Evolutionary conservation across 495 filamentous ascomycete species (phyloP).

Genomic region (Penicillium odoratum): DNA sequence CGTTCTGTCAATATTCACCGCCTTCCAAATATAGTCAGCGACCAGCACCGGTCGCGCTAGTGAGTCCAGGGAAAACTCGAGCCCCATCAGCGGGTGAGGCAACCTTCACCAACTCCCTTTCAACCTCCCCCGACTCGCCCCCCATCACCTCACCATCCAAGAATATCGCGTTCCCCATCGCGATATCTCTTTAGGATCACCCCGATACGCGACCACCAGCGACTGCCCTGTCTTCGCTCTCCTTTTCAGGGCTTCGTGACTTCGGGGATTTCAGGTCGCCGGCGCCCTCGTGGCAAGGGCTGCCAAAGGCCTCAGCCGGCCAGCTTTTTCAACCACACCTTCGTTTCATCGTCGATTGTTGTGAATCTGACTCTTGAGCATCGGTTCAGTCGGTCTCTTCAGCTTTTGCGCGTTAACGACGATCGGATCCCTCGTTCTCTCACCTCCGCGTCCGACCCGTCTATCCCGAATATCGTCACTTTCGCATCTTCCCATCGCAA

Average conservation of each 20-base stretch:
- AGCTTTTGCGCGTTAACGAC: conserved; percentile 22
- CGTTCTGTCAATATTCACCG: background rate
- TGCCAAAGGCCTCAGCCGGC: conserved; percentile 52
- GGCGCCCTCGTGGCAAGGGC: conserved; percentile 57
- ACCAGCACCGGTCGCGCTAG: conserved; percentile 26
- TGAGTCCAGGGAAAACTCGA: conserved; percentile 44
- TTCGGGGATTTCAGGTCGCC: conserved; percentile 44
- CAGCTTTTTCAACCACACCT: conserved; percentile 40
- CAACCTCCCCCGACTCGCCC: conserved; percentile 38
- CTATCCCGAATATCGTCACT: conserved; percentile 13
- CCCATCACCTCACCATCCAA: conserved; percentile 35
- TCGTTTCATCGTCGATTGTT: conserved; percentile 38
- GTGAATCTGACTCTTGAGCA: conserved; percentile 20
- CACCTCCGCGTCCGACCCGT: conserved; percentile 14
- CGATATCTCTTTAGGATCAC: conserved; percentile 37
- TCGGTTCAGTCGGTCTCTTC: conserved; percentile 21
- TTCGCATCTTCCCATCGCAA: conserved; percentile 39
- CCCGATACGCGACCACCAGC: conserved; percentile 25
- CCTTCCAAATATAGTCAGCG: background rate
- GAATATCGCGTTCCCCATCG: conserved; percentile 47
- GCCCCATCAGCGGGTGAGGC: conserved; percentile 45
- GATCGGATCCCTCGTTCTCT: conserved; percentile 15
- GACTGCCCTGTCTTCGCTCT: conserved; percentile 27
- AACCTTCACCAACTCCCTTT: conserved; percentile 45
- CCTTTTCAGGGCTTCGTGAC: conserved; percentile 41